Evolutionary conservation across 2,329 filamentous ascomycete species (phyloP).

Genomic region (Talaromyces funiculosus): DNA sequence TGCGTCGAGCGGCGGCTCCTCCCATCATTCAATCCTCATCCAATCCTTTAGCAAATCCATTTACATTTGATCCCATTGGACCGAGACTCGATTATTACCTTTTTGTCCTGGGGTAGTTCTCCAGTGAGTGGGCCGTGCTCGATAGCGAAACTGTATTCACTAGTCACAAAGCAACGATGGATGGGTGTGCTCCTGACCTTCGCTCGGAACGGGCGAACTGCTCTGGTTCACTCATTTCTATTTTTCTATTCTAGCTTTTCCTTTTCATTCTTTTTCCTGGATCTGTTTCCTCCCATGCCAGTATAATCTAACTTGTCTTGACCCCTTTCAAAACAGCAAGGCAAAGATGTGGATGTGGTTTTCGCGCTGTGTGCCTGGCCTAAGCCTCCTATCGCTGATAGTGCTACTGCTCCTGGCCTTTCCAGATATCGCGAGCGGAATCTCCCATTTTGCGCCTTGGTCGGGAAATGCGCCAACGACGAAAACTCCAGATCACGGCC

Average conservation of each 20-base stretch:
- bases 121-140: background rate
- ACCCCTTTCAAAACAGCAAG: background rate
- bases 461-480: slow-evolving; percentile 14
- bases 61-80: background rate
- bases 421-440: slow-evolving; percentile 16
- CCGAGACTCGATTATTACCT: background rate
- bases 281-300: background rate
- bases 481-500: background rate
- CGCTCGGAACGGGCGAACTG: background rate
- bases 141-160: background rate
- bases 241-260: background rate
- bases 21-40: background rate
- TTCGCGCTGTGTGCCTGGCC: slow-evolving; percentile 26
- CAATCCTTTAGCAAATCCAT: background rate
- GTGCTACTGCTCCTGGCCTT: slow-evolving; percentile 21
- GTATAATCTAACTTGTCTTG: background rate
- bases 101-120: background rate
- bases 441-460: slow-evolving; percentile 16
- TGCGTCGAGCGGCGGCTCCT: background rate
- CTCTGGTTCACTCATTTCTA: background rate
- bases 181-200: background rate
- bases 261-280: background rate
- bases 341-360: slow-evolving; percentile 23
- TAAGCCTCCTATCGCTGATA: slow-evolving; percentile 24
- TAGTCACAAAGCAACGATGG: background rate